Evolutionary conservation across 1,139 yeast genomes (phyloP).

Genomic region (Kodamaea arcana): DNA sequence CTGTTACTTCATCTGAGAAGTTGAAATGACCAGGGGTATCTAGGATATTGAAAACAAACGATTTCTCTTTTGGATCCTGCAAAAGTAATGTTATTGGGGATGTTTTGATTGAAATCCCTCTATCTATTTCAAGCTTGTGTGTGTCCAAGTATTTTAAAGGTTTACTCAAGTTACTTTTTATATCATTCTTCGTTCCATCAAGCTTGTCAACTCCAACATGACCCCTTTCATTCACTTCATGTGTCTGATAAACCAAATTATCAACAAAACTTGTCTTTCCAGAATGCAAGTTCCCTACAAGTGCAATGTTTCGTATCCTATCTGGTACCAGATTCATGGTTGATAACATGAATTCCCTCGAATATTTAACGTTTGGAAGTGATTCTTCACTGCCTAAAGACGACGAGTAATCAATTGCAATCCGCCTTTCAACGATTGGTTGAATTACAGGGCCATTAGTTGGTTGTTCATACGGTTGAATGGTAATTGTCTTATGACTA

Average conservation of each 20-base stretch:
- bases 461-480: slow-evolving; percentile 9
- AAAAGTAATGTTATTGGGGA: slow-evolving; percentile 61
- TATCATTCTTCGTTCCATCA: slow-evolving; percentile 22
- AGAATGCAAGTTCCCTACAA: slow-evolving; percentile 79
- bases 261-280: slow-evolving; percentile 88
- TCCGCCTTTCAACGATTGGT: slow-evolving; percentile 44
- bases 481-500: slow-evolving; percentile 2
- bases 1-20: slow-evolving; percentile 69
- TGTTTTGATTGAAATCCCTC: slow-evolving; percentile 67
- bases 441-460: slow-evolving; percentile 60
- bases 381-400: slow-evolving; percentile 6
- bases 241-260: slow-evolving; percentile 61
- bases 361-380: slow-evolving; percentile 58
- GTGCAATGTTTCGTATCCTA: slow-evolving; percentile 69
- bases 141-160: slow-evolving; percentile 67
- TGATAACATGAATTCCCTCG: slow-evolving; percentile 57
- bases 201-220: not conserved
- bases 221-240: slow-evolving; percentile 17
- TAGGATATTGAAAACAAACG: slow-evolving; percentile 57
- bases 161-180: slow-evolving; percentile 30
- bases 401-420: slow-evolving; percentile 39
- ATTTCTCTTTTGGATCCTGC: slow-evolving; percentile 52
- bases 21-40: slow-evolving; percentile 94
- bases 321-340: slow-evolving; percentile 51
- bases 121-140: slow-evolving; percentile 60